Percentiles rank a stretch among this genome's conserved stretches.
phyloP scores from a whole-genome alignment of 805 yeast genomes.

The Pichia exigua region DNA sequence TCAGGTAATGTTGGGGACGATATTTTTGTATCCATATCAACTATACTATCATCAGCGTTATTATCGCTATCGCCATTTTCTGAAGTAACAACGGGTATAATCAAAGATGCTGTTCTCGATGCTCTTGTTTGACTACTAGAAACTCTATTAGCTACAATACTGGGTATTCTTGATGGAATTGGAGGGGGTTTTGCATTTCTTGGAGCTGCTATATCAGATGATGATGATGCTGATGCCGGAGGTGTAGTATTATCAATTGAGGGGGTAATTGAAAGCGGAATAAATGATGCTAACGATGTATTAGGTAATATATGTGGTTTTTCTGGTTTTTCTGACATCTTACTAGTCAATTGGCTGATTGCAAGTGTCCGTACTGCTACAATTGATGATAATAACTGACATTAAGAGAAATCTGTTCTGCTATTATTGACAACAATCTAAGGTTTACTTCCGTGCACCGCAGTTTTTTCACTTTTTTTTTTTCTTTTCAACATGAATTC shows the following conservation, averaged over 20 bases:
- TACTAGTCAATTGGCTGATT: too few relatives aligned
- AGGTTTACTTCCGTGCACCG: not conserved
- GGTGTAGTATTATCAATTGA: not conserved
- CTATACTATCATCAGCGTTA: not conserved
- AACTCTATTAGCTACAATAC: not conserved
- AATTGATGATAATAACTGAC: too few relatives aligned
- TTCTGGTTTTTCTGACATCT: not conserved
- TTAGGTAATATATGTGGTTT: not conserved
- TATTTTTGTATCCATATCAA: not conserved
- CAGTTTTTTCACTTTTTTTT: not conserved
- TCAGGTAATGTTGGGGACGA: conserved; percentile 1
- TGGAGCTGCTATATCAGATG: not conserved
- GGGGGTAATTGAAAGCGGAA: conserved; percentile 2
- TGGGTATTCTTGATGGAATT: not conserved
- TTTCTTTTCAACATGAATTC: not conserved
- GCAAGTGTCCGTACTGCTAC: too few relatives aligned
- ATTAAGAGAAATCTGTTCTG: too few relatives aligned
- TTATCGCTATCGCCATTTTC: not conserved
- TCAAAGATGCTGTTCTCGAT: conserved; percentile 5
- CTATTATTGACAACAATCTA: too few relatives aligned
- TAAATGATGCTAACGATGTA: not conserved
- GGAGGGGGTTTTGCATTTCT: not conserved
- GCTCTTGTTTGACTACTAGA: not conserved
- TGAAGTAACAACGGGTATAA: conserved; percentile 2
- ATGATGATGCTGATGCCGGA: not conserved